phyloP scores from a whole-genome alignment of 164 flowering plant species.

The Tinospora cordifolia region DNA sequence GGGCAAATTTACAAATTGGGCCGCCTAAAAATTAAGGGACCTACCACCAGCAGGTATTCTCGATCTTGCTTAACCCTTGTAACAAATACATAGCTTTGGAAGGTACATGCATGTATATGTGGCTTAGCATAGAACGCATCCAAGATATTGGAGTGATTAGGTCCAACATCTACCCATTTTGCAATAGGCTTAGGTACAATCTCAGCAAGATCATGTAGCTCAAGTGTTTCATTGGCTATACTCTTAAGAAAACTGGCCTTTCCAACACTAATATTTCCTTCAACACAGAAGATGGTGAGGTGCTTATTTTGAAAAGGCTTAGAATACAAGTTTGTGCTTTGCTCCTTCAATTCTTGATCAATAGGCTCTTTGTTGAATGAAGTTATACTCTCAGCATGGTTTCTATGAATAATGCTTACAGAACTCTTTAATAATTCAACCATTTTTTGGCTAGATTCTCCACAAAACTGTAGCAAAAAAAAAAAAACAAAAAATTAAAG shows the following conservation, averaged over 20 bases:
- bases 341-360: slow-evolving; percentile 72
- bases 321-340: slow-evolving; percentile 32
- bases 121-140: slow-evolving; percentile 94
- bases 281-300: slow-evolving; percentile 89
- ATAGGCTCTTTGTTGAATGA: slow-evolving; percentile 71
- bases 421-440: slow-evolving; percentile 80
- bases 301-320: slow-evolving; percentile 43
- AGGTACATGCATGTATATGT: slow-evolving; percentile 88
- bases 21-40: too few relatives aligned
- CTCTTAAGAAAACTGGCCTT: slow-evolving; percentile 93
- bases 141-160: slow-evolving; percentile 88
- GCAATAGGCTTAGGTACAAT: slow-evolving; percentile 89
- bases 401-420: slow-evolving; percentile 83
- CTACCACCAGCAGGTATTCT: slow-evolving; percentile 84
- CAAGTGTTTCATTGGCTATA: slow-evolving; percentile 94
- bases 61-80: slow-evolving; percentile 97
- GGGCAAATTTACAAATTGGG: too few relatives aligned
- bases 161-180: slow-evolving; percentile 97
- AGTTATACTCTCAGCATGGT: slow-evolving; percentile 95
- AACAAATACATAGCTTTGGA: slow-evolving; percentile 95
- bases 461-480: slow-evolving; percentile 63
- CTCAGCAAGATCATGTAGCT: slow-evolving; percentile 87
- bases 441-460: slow-evolving; percentile 75
- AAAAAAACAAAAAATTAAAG: slow-evolving; percentile 10
- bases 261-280: slow-evolving; percentile 97